Base-by-base conservation (phyloP, 1,139 yeast genomes). In the Saccharomycopsis hybrid region DNA sequence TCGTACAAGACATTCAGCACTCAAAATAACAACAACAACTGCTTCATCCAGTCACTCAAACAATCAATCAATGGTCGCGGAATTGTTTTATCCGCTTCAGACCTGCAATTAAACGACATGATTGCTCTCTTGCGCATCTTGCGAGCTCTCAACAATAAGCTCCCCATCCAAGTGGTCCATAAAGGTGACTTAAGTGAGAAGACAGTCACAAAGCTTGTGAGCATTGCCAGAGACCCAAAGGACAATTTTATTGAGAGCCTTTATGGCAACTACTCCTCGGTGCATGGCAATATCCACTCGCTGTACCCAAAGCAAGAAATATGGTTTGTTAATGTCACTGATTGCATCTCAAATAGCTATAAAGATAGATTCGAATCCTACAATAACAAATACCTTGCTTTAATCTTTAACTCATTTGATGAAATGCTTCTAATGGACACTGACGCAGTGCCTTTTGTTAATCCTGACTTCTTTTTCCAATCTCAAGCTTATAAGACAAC, bases 371-470 rank as follows among this genome's bases (percentile, higher is more conserved):
- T 77, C 53, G 60, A 67, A 0, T 68, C 70, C 5, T 78, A 69
- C 56, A 64, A 72, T 40, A 76, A 74, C 59, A 77, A 77, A 56
- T 56, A 77, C 32, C 58, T 77, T 27, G 78, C 82, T 0, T 62
- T 73, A 32, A 48, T 75, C 31, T 76, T 74, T 60, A 69, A 68
- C 41, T 72, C 81, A 0, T 78, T 77, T 56, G 69, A 70, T 43
- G 78, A 76, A 41, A 68, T 72, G 37, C 57, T 78, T 2, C 57
- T 78, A 32, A 54, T 78, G 51, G 84, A 78, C 59, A 76, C 80
- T 0, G 84, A 78, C 56, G 65, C 77, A 0, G 75, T 77, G 3
- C 82, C 81, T 2, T 65, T 48, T 36, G 49, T 62, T 35, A 58
- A 61, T 25, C 75, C 76, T 2, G 60, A 61, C 13, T 61, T 60